Evolutionary conservation across 1,284 basidiomycete genomes (phyloP).

Genomic region (Veloporphyrellus conicus): DNA sequence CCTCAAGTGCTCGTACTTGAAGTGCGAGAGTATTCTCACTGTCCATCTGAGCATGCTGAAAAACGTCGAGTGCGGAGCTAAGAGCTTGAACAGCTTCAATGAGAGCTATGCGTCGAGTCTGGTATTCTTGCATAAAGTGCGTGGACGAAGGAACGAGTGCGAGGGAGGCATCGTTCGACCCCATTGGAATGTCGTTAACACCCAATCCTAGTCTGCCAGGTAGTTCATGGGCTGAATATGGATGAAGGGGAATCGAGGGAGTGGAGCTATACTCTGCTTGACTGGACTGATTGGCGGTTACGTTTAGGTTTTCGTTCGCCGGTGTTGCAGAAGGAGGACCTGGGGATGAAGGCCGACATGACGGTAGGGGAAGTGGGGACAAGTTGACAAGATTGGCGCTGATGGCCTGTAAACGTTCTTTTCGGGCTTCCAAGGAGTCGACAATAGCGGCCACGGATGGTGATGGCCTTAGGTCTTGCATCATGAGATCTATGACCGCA

Average conservation of each 20-base stretch:
- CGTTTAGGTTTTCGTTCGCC: background rate
- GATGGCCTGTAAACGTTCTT: constrained; percentile 20
- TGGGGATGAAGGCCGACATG: constrained; percentile 9
- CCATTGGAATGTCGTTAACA: background rate
- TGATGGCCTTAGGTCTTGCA: constrained; percentile 1
- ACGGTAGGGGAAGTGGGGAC: constrained; percentile 1
- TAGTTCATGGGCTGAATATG: constrained; percentile 4
- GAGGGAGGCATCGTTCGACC: background rate
- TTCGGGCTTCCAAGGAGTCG: constrained; percentile 12
- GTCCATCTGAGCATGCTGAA: constrained; percentile 17
- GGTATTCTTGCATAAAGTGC: constrained; percentile 11
- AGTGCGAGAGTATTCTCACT: constrained; percentile 14
- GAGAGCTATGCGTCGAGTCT: constrained; percentile 12
- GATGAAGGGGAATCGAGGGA: constrained; percentile 3
- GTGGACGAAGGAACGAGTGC: constrained; percentile 1
- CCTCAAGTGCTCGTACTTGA: constrained; percentile 15
- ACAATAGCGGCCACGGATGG: background rate
- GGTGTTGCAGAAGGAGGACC: background rate
- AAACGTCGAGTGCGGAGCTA: constrained; percentile 4
- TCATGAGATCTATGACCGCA: background rate
- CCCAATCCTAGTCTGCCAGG: background rate
- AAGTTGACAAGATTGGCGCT: constrained; percentile 14
- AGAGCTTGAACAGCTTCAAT: constrained; percentile 14
- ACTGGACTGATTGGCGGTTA: background rate
- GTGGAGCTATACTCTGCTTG: background rate